A percentile compares a stretch with the other conserved stretches of the same genome.
Evolutionary conservation across 2,329 filamentous ascomycete species (phyloP).

Genomic region (Cladophialophora exuberans): DNA sequence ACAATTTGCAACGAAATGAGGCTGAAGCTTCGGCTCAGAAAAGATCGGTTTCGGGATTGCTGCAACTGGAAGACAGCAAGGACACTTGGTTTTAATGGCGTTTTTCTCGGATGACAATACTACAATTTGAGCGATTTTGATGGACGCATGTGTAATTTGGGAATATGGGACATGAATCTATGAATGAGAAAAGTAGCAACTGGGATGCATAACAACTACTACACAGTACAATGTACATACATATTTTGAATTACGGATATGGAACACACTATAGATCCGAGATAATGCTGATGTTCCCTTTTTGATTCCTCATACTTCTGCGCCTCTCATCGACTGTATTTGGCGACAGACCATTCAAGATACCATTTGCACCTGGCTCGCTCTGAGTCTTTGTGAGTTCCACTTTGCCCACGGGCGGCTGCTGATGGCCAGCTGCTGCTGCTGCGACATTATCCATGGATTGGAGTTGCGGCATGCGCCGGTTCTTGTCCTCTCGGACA

Average conservation of each 20-base stretch:
- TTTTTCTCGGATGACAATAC: no score
- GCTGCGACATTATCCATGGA: background rate
- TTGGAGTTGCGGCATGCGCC: constrained; percentile 20
- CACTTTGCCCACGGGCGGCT: constrained; percentile 1
- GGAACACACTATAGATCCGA: constrained; percentile 22
- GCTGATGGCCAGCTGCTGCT: no score
- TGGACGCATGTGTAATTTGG: background rate
- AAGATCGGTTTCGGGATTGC: constrained; percentile 20
- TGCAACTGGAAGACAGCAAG: constrained; percentile 25
- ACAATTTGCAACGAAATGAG: background rate
- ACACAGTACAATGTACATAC: background rate
- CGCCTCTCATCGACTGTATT: constrained; percentile 18
- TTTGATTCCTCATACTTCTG: constrained; percentile 21
- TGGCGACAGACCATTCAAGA: constrained; percentile 20
- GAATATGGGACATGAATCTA: background rate
- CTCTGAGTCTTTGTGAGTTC: constrained; percentile 23
- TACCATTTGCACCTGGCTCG: constrained; percentile 19
- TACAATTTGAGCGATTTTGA: constrained; percentile 8
- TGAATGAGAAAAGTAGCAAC: no score
- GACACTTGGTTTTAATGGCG: constrained; percentile 28
- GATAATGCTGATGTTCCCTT: constrained; percentile 27
- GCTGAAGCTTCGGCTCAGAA: background rate
- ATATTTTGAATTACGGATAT: no score
- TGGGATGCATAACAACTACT: background rate
- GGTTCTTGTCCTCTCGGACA: constrained; percentile 38